Evolutionary conservation across 768 basidiomycete genomes (phyloP).

Genomic region (Exidia glandulosa): DNA sequence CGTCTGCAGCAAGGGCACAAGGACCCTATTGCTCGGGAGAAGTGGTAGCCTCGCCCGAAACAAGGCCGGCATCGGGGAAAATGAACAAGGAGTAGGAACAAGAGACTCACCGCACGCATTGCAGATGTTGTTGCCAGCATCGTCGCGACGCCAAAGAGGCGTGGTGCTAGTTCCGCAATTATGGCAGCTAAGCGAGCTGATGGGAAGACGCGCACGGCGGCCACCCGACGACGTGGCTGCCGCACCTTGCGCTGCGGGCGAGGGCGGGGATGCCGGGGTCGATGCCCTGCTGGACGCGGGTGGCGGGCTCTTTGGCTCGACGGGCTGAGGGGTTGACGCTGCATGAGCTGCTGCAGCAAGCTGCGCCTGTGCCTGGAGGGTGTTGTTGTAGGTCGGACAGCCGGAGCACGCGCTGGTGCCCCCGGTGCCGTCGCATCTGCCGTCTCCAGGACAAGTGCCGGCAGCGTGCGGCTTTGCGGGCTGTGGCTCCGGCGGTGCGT

Average conservation of each 20-base stretch:
- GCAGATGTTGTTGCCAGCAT: slow-evolving; percentile 87
- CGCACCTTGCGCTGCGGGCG: background rate
- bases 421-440: slow-evolving; percentile 94
- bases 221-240: slow-evolving; percentile 7
- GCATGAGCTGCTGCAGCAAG: slow-evolving; percentile 17
- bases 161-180: slow-evolving; percentile 87
- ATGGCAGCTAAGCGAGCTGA: slow-evolving; percentile 74
- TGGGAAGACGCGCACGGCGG: slow-evolving; percentile 22
- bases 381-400: slow-evolving; percentile 95
- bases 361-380: slow-evolving; percentile 34
- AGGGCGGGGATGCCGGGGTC: slow-evolving; percentile 4
- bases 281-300: background rate
- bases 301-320: background rate
- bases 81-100: slow-evolving; percentile 5
- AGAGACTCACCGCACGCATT: slow-evolving; percentile 80
- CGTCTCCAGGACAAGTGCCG: slow-evolving; percentile 97
- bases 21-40: background rate
- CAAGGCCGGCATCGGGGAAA: slow-evolving; percentile 16
- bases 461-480: slow-evolving; percentile 11
- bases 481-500: slow-evolving; percentile 18
- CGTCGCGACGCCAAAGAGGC: slow-evolving; percentile 82
- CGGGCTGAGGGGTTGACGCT: slow-evolving; percentile 10
- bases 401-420: slow-evolving; percentile 88
- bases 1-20: slow-evolving; percentile 1
- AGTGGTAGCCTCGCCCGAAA: background rate